Base-by-base conservation (phyloP, 2,329 filamentous ascomycete species). In the Verticillium dahliae region DNA sequence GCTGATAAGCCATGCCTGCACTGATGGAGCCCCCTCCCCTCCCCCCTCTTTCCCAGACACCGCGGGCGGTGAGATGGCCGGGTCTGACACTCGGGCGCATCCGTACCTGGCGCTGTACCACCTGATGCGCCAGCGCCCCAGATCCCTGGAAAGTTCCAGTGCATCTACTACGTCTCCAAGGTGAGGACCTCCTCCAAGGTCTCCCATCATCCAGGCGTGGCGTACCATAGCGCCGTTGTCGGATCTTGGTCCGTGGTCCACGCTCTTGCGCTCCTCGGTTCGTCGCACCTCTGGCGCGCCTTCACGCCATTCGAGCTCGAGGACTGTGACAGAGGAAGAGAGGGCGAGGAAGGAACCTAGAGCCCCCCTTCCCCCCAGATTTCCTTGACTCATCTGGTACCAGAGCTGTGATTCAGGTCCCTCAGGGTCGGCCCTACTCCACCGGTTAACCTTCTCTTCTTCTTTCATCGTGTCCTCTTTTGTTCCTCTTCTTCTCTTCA, bases 311-410 rank as follows among this genome's bases (percentile, higher is more conserved):
- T 37, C 35, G 13, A 37, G 35, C 9, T 37, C 9, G 13, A 37
- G 35, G 35, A 37, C 9, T 9, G 35, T 10, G 35, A 13, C 35
- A 37, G 13, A 31, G 27, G 27, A 31, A 4, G 13, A 13, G 35
- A 37, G 39, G 35, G 34, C 41, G 37, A 1, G 4, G 37, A 38
- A 60, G 35, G 45, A 54, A 60, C 57, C 57, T 57, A 58, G 62
- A 45, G 50, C 60, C 62, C 59, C 27, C 27, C 27, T 31, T 31
- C 27, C 27, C 27, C 27, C 63, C 63, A 55, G 62, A 60, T 65
- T 65, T 64, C 62, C 63, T 65, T 65, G 63, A 65, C 63, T 65
- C 63, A 64, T 65, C 41, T 41, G 22, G 27, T 34, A 22, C 55
- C 34, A 57, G 33, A 38, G 18, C 55, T 18, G 33, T 37, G 55